phyloP scores from a whole-genome alignment of 192 early-diverging fungal genomes.

The Coemansia guatemalensis region DNA sequence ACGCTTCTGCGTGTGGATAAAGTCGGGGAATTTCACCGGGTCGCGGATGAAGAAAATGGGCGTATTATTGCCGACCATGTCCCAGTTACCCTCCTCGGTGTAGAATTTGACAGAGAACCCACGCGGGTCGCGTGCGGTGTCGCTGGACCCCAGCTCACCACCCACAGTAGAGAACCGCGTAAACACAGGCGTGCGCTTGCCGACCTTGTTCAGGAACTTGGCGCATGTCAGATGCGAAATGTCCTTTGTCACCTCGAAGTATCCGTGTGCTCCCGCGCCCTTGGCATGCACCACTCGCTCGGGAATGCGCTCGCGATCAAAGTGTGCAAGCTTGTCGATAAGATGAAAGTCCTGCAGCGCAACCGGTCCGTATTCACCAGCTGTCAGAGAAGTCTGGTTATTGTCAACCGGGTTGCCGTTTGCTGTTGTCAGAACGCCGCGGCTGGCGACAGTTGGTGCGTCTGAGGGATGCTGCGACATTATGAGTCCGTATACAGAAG shows the following conservation, averaged over 20 bases:
- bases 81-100: conserved; percentile 86
- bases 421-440: conserved; percentile 55
- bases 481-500: background rate
- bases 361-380: conserved; percentile 65
- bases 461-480: conserved; percentile 41
- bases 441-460: conserved; percentile 41
- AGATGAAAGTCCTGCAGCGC: conserved; percentile 73
- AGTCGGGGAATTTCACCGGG: conserved; percentile 78
- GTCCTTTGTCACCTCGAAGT: conserved; percentile 78
- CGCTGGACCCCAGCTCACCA: conserved; percentile 71
- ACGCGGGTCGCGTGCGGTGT: conserved; percentile 78
- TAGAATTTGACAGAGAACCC: conserved; percentile 86
- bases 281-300: conserved; percentile 88
- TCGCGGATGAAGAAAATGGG: conserved; percentile 84
- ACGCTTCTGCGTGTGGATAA: conserved; percentile 84
- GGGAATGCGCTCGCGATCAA: conserved; percentile 84
- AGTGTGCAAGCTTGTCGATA: conserved; percentile 79
- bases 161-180: conserved; percentile 79
- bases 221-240: conserved; percentile 68
- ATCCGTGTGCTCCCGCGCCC: conserved; percentile 81
- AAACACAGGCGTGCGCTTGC: conserved; percentile 81
- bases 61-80: conserved; percentile 86
- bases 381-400: conserved; percentile 72
- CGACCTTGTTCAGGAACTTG: conserved; percentile 66
- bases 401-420: conserved; percentile 74